Evolutionary conservation across 306 rosid genomes (phyloP).

Genomic region (Quercus parvula): DNA sequence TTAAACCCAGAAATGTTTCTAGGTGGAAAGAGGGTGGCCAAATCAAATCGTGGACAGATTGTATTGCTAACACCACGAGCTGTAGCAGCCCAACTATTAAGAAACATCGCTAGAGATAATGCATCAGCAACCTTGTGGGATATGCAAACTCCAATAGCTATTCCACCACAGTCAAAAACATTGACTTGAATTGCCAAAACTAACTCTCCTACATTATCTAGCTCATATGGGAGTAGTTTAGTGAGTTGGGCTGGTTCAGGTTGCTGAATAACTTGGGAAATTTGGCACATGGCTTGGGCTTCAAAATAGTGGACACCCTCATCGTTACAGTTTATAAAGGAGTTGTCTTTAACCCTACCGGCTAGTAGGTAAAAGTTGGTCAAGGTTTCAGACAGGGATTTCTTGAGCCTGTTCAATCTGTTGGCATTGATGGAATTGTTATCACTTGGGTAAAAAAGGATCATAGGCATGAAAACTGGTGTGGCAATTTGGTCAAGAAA

Average conservation of each 20-base stretch:
- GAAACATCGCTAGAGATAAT: constrained; percentile 18
- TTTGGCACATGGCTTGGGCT: not conserved
- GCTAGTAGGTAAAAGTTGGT: constrained; percentile 15
- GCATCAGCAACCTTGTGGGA: constrained; percentile 34
- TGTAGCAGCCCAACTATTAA: constrained; percentile 22
- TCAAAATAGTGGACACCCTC: not conserved
- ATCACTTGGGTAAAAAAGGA: constrained; percentile 10
- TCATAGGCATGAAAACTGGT: constrained; percentile 15
- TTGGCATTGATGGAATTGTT: not conserved
- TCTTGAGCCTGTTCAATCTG: not conserved
- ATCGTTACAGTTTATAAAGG: constrained; percentile 6
- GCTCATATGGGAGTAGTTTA: constrained; percentile 14
- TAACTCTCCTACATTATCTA: constrained; percentile 3
- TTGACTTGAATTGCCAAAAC: constrained; percentile 20
- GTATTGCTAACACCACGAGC: not conserved
- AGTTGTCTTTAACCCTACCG: constrained; percentile 2
- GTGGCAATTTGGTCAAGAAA: constrained; percentile 20
- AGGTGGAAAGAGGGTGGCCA: constrained; percentile 14
- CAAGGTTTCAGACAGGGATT: not conserved
- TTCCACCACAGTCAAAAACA: constrained; percentile 29
- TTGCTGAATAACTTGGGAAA: not conserved
- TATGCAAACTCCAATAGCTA: constrained; percentile 19
- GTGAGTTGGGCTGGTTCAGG: constrained; percentile 10
- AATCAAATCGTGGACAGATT: constrained; percentile 6
- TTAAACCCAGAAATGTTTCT: constrained; percentile 5